Percentiles rank a stretch among this genome's conserved stretches.
Evolutionary conservation across 495 filamentous ascomycete genomes (phyloP).

Genomic region (Hyaloscypha variabilis): DNA sequence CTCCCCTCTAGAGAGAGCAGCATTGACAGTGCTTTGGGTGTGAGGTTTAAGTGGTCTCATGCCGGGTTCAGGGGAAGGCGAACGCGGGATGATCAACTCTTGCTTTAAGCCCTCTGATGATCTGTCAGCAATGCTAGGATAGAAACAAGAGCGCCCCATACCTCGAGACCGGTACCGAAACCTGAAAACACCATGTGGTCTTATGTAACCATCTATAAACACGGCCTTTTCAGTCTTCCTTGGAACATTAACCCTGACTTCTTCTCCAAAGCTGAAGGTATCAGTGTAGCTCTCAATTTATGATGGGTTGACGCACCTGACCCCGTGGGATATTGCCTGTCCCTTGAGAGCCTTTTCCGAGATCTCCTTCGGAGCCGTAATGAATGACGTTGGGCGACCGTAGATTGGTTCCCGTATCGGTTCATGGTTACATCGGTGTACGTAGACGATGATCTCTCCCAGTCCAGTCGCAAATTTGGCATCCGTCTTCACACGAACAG

Average conservation of each 20-base stretch:
- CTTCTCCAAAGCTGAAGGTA: neutral
- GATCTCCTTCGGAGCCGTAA: constrained; percentile 28
- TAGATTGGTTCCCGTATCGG: neutral
- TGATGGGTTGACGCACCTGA: constrained; percentile 22
- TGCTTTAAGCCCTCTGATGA: constrained; percentile 32
- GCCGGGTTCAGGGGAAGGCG: constrained; percentile 24
- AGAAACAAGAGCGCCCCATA: constrained; percentile 8
- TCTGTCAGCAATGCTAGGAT: constrained; percentile 7
- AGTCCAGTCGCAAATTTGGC: constrained; percentile 24
- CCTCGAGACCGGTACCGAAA: constrained; percentile 39
- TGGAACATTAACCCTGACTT: neutral
- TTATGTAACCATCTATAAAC: constrained; percentile 17
- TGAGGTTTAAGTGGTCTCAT: neutral
- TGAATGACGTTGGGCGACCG: neutral
- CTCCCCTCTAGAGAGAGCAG: neutral
- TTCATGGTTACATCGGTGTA: constrained; percentile 11
- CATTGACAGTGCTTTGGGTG: neutral
- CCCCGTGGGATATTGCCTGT: constrained; percentile 37
- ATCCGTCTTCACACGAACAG: constrained; percentile 33
- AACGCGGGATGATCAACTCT: constrained; percentile 37
- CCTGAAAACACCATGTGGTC: constrained; percentile 33
- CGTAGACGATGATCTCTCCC: constrained; percentile 32
- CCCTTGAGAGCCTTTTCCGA: constrained; percentile 41
- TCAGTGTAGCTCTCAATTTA: no score
- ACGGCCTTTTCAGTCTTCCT: neutral